Conservation (phyloP, 805 yeast species). For the Wickerhamiella alocasiicola region DNA sequence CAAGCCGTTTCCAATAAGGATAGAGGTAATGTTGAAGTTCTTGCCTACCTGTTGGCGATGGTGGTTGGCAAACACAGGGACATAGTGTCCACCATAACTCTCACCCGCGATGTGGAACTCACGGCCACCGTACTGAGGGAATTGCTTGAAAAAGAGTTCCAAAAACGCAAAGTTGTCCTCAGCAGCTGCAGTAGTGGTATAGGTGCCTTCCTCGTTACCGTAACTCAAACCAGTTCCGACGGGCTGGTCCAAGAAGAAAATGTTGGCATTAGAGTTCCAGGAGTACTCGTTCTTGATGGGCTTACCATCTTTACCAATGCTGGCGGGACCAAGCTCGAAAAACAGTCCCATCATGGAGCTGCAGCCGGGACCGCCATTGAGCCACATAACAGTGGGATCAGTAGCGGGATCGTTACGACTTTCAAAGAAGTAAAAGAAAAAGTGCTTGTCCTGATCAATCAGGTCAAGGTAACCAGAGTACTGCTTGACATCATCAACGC, state of each 20-base stretch:
- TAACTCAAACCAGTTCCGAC: slow-evolving; percentile 73
- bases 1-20: slow-evolving; percentile 82
- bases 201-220: slow-evolving; percentile 47
- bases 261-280: slow-evolving; percentile 78
- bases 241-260: slow-evolving; percentile 80
- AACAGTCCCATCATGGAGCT: slow-evolving; percentile 78
- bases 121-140: slow-evolving; percentile 40
- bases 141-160: slow-evolving; percentile 66
- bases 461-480: slow-evolving; percentile 78
- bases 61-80: slow-evolving; percentile 79
- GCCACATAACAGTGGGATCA: slow-evolving; percentile 79
- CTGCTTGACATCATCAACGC: slow-evolving; percentile 72
- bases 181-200: slow-evolving; percentile 71
- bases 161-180: slow-evolving; percentile 70
- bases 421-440: slow-evolving; percentile 76
- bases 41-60: slow-evolving; percentile 55
- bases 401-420: slow-evolving; percentile 76
- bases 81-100: slow-evolving; percentile 82
- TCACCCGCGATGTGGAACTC: slow-evolving; percentile 84
- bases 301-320: slow-evolving; percentile 44
- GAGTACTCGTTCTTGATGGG: slow-evolving; percentile 63
- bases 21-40: slow-evolving; percentile 55
- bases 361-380: slow-evolving; percentile 94
- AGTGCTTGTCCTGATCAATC: slow-evolving; percentile 70
- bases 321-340: slow-evolving; percentile 76